Base-by-base conservation (phyloP, 345 rosid genomes). In the Dimocarpus longan region DNA sequence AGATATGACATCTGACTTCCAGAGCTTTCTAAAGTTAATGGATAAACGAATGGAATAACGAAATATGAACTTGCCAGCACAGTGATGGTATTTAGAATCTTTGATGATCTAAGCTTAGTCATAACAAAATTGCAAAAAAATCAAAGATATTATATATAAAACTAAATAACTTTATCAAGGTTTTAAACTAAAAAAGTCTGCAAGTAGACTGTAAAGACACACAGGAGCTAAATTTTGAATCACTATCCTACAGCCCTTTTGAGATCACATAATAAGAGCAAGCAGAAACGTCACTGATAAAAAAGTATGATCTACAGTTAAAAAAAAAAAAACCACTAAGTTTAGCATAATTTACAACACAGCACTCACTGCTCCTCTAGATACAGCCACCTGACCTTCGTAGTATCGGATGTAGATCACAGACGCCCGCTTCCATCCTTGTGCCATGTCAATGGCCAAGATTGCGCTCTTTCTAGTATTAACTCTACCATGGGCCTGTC, bases 401-500 rank as follows among this genome's bases (percentile, higher is more conserved):
- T 73, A 68, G 71, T 66, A 76, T 73, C 48, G 52, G 80, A 82
- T 70, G 76, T 50, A 37, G 64, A 64, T 44, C 70, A 39, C 32
- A 66, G 64, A 68, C n/a, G 62, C 54, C 16, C 50, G 54, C 37
- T 24, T 40, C 46, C 62, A 48, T 77, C 42, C 72, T 76, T 10
- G 11, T 32, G 66, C 76, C 71, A 32, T 57, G 79, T 68, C 43
- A 76, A 39, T 40, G 73, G 75, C 79, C 40, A 44, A 74, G 75
- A 71, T 70, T 78, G 71, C 50, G 11, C 43, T 28, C 48, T 22
- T 75, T 66, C 59, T 21, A n/a, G 48, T 3, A 60, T 56, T 71
- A 21, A 43, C 22, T 42, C 86, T 89, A 94, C 98, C 98, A 94
- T 5, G 98, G 98, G 76, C 98, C 97, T 0, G 98, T 90, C 84